phyloP scores from a whole-genome alignment of 768 basidiomycete genomes.

The Auriculariales sp. region DNA sequence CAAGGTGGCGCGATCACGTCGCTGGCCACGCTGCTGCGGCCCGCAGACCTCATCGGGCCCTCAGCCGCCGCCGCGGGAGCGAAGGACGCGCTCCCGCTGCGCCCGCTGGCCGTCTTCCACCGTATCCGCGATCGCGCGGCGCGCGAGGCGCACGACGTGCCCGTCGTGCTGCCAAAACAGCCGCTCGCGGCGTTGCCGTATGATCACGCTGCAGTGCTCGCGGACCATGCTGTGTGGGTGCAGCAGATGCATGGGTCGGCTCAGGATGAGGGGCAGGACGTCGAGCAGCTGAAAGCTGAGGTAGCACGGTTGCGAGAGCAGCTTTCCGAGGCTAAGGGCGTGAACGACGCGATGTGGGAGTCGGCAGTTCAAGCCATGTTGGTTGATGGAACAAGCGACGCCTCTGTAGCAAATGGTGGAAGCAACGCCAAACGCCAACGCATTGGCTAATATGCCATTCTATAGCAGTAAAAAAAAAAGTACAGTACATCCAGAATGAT shows the following conservation, averaged over 20 bases:
- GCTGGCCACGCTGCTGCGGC: slow-evolving; percentile 68
- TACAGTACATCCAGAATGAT: no score
- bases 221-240: slow-evolving; percentile 55
- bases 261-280: slow-evolving; percentile 6
- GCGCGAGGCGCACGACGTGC: slow-evolving; percentile 56
- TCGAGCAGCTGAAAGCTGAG: slow-evolving; percentile 61
- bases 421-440: not conserved
- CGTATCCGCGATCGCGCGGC: slow-evolving; percentile 52
- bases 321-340: slow-evolving; percentile 70
- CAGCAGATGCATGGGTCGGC: slow-evolving; percentile 12
- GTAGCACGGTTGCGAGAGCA: slow-evolving; percentile 50
- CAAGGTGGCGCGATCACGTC: slow-evolving; percentile 48
- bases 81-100: slow-evolving; percentile 50
- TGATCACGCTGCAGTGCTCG: slow-evolving; percentile 37
- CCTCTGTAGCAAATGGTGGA: not conserved
- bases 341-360: slow-evolving; percentile 93
- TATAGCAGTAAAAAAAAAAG: no score
- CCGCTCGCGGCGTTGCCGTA: slow-evolving; percentile 19
- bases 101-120: slow-evolving; percentile 55
- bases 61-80: slow-evolving; percentile 26
- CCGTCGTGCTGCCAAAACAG: slow-evolving; percentile 36
- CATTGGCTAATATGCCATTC: no score
- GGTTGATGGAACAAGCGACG: no score
- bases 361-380: slow-evolving; percentile 52
- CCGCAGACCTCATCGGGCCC: slow-evolving; percentile 77